Evolutionary conservation across 108 stramenopile species (phyloP).

Genomic region (Seminavis robusta): DNA sequence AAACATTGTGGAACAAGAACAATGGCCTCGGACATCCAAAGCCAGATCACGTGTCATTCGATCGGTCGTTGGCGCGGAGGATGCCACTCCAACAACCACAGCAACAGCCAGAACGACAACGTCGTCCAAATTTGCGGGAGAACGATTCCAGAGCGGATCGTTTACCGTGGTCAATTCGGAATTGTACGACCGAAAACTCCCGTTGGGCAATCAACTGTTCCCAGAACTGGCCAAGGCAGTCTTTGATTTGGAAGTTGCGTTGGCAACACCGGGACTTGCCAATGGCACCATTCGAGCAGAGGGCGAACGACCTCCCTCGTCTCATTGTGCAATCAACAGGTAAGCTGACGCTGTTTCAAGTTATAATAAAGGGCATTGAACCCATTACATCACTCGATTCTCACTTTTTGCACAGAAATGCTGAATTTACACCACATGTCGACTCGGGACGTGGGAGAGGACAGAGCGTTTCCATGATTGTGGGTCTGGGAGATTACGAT

Average conservation of each 20-base stretch:
- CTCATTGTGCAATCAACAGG: slow-evolving; percentile 88
- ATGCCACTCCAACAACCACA: too few relatives aligned
- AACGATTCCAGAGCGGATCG: slow-evolving; percentile 38
- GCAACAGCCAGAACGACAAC: too few relatives aligned
- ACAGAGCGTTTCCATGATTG: slow-evolving; percentile 78
- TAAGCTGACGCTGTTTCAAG: too few relatives aligned
- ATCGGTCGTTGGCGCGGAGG: too few relatives aligned
- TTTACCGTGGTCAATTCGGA: slow-evolving; percentile 53
- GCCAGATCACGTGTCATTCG: slow-evolving; percentile 54
- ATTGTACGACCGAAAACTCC: slow-evolving; percentile 11
- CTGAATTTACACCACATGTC: slow-evolving; percentile 88
- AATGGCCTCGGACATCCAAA: slow-evolving; percentile 65
- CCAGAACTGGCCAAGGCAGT: slow-evolving; percentile 67
- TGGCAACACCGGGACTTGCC: too few relatives aligned
- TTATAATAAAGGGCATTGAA: too few relatives aligned
- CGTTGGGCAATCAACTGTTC: slow-evolving; percentile 61
- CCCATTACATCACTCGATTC: too few relatives aligned
- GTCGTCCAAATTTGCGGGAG: too few relatives aligned
- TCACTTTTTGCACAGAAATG: too few relatives aligned
- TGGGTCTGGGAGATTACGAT: slow-evolving; percentile 80
- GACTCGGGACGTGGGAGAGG: slow-evolving; percentile 81
- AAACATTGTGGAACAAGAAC: slow-evolving; percentile 17
- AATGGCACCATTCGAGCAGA: neutral
- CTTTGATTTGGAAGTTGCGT: slow-evolving; percentile 56
- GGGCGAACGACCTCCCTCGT: slow-evolving; percentile 42